Conservation (phyloP, 2,329 filamentous ascomycete species). For the Aspergillus nomiae region DNA sequence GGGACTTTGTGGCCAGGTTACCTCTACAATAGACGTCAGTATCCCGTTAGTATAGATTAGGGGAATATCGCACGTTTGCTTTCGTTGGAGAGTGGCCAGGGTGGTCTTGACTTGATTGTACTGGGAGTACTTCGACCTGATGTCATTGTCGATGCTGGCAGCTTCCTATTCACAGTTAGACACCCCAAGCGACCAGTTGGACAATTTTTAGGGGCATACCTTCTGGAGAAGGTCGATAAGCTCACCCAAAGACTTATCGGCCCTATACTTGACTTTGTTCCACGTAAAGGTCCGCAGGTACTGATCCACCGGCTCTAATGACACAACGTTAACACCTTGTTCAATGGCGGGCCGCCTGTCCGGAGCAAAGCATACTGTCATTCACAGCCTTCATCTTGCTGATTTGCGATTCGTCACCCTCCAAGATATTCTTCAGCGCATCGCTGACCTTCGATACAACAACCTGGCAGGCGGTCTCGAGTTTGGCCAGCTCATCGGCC, state of each 20-base stretch:
- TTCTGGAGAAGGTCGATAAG: conserved; percentile 87
- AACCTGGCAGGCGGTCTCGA: conserved; percentile 74
- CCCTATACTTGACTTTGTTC: conserved; percentile 97
- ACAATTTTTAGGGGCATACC: conserved; percentile 47
- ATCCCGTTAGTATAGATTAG: not conserved
- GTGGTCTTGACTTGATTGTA: conserved; percentile 91
- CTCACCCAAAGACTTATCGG: conserved; percentile 85
- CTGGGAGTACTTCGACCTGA: conserved; percentile 90
- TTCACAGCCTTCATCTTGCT: conserved; percentile 90
- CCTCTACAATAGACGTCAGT: conserved; percentile 58
- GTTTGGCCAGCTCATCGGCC: conserved; percentile 90
- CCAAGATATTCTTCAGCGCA: conserved; percentile 78
- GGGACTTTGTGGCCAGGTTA: conserved; percentile 90
- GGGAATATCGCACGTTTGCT: conserved; percentile 69
- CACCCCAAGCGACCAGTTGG: not conserved
- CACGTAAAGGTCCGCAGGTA: conserved; percentile 88
- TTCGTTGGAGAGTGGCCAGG: conserved; percentile 77
- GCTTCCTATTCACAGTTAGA: conserved; percentile 66
- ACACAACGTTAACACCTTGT: conserved; percentile 10
- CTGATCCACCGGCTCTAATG: conserved; percentile 86
- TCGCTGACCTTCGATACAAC: conserved; percentile 89
- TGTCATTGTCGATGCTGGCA: conserved; percentile 88
- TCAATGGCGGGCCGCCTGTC: not conserved
- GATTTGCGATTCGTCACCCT: conserved; percentile 80
- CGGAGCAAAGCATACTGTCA: conserved; percentile 66